Base-by-base conservation (phyloP, 1,284 basidiomycete species). In the Ustilago hordei region DNA sequence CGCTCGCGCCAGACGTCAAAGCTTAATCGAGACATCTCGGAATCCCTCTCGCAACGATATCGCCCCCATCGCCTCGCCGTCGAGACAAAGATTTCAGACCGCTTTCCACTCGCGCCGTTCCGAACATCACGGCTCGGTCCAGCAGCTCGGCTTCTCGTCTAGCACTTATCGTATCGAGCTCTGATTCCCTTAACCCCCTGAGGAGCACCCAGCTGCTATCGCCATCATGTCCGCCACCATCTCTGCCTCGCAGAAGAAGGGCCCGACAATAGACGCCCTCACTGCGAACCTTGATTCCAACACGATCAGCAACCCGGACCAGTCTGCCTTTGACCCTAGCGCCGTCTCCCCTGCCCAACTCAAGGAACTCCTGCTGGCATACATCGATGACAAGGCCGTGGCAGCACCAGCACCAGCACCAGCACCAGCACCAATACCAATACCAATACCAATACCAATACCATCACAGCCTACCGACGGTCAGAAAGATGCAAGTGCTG, bases 211-310 rank as follows among this genome's bases (percentile, higher is more conserved):
- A 50, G 11, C 28, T 7, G 43, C 43, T 19, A 31, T 47, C 38
- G 32, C 50, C 45, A 58, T 8, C 66, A 69, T 69, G 62, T 74
- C 70, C n/a, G 50, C 68, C 13, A 38, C 48, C 23, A 39, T 54
- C 9, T 17, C 68, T 38, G 48, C 68, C 15, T 23, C 65, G 53
- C 59, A 69, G 52, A 79, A 75, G 28, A 75, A 72, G 63, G 64
- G 28, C 2, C 66, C 72, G 1, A 74, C 75, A 64, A 72, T 81
- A 68, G 80, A 81, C 56, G 67, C 70, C n/a, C 73, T 81, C 31
- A 78, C 80, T 5, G 64, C 75, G 19, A 59, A 75, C 35, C 61
- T 80, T 6, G 53, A 73, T 45, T 54, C 64, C 17, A 64, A 55
- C 52, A 52, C 52, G 17, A 23, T 74, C 39, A 17, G 48, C 47